phyloP scores from a whole-genome alignment of 352 stramenopile species.

The Globisporangium cylindrosporum region DNA sequence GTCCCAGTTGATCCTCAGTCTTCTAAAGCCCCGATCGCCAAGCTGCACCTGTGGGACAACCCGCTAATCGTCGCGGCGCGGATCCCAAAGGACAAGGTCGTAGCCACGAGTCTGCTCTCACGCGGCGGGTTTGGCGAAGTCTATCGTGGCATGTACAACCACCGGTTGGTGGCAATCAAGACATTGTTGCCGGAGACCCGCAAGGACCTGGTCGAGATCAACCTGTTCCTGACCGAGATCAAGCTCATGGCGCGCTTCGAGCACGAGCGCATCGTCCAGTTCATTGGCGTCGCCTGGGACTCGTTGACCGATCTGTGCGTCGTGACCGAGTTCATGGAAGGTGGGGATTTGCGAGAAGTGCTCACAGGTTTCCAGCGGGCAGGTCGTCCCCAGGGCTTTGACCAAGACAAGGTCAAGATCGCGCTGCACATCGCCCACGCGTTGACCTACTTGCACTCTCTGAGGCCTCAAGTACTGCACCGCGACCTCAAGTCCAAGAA shows the following conservation, averaged over 20 bases:
- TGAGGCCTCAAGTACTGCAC: conserved; percentile 31
- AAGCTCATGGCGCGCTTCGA: conserved; percentile 43
- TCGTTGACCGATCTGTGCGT: conserved; percentile 40
- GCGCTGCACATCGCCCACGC: conserved; percentile 27
- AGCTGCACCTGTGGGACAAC: conserved; percentile 31
- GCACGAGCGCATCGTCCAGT: conserved; percentile 36
- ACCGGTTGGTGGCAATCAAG: conserved; percentile 44
- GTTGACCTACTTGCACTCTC: conserved; percentile 40
- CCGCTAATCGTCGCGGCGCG: conserved; percentile 28
- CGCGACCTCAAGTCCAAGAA: conserved; percentile 23
- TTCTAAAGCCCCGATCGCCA: background rate
- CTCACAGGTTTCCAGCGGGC: conserved; percentile 28
- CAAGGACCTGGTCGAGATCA: conserved; percentile 29
- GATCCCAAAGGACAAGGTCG: conserved; percentile 32
- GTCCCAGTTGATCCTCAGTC: background rate
- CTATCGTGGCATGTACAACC: conserved; percentile 33
- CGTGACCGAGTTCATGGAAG: conserved; percentile 43
- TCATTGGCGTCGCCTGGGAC: conserved; percentile 51
- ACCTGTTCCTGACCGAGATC: conserved; percentile 39
- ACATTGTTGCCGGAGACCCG: conserved; percentile 27
- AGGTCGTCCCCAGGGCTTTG: conserved; percentile 28
- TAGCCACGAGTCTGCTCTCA: conserved; percentile 19
- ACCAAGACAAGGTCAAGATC: conserved; percentile 32
- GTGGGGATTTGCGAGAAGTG: conserved; percentile 34
- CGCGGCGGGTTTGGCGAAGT: conserved; percentile 48